These are phyloP conservation scores for Carex scoparia DNA, from an alignment of 176 grass and related monocot species.

Conservation along the genomic window DNA sequence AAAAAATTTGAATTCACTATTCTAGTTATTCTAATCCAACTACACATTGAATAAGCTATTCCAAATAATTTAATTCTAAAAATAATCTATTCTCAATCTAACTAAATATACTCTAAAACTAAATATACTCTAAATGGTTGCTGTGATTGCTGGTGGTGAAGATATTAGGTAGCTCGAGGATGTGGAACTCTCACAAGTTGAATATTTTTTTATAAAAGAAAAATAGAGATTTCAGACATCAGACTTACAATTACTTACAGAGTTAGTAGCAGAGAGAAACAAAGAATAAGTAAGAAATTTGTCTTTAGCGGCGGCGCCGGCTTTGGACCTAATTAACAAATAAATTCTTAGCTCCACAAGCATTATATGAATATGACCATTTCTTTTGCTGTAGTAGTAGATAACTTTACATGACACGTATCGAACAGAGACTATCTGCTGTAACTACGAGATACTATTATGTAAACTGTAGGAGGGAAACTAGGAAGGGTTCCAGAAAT, in stretches of 20 bases:
- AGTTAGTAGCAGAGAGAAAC: not conserved
- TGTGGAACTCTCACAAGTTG: not conserved
- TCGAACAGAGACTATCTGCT: not conserved
- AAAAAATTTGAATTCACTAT: no score
- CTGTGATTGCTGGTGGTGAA: not conserved
- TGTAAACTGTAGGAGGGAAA: no score
- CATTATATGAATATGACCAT: not conserved
- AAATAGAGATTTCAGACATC: not conserved
- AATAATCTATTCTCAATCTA: no score
- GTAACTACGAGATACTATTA: not conserved
- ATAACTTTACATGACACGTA: constrained; percentile 20
- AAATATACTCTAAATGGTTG: not conserved
- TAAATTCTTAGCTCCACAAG: not conserved
- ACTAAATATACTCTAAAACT: not conserved
- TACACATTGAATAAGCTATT: no score
- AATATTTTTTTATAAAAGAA: not conserved
- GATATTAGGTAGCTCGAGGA: not conserved
- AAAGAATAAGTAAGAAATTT: not conserved
- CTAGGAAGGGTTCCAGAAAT: no score
- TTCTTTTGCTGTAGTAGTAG: not conserved
- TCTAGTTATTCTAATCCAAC: no score
- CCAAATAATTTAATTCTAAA: no score
- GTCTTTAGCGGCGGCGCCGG: not conserved
- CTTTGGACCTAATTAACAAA: constrained; percentile 4
- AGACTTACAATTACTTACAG: not conserved